Evolutionary conservation across 352 stramenopile genomes (phyloP), one percentile per base, ranked within the genome.

Genomic region (Phytophthora foliorum): DNA sequence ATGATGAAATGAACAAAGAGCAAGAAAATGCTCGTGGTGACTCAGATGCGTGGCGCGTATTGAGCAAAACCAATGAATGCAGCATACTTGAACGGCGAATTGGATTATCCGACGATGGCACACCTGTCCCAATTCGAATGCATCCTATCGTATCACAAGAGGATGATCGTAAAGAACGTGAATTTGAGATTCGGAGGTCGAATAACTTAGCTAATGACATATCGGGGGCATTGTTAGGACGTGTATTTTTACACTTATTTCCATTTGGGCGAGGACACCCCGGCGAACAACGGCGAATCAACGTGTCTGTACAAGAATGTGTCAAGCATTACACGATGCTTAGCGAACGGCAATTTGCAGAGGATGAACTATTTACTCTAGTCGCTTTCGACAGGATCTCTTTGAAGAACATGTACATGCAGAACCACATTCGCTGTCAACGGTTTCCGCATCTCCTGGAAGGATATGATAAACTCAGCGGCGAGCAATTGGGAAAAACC

Each of bases 331-430:
- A 69, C 17, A 24, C 21, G 6, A 31, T 50, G 36, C 46, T 63
- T 3, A 69, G 62, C 16, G 21, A 16, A 9, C 62, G 62, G 0
- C 44, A 49, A 16, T 69, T 69, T 54, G 62, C 53, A 10, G 45
- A 63, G 19, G 44, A 69, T 44, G 52, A 63, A 27, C 25, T 63
- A 4, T 69, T 69, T 42, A 22, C 25, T 22, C 34, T 69, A 48
- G 25, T 57, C 5, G 56, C 41, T 6, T 69, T 69, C 21, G 62
- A 63, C 34, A 25, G 36, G 6, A 36, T 69, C n/a, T 63, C 62
- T 6, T 13, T 63, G 50, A 31, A 32, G 19, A 55, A 56, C 7
- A 63, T 55, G 54, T 52, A 38, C 16, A 45, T 57, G 5, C 8
- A 17, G 19, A 57, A 57, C 39, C 34, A 34, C 14, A 13, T 57